Base-by-base conservation (phyloP, 78 protist genomes). In the Dictyostelium capitatum region DNA sequence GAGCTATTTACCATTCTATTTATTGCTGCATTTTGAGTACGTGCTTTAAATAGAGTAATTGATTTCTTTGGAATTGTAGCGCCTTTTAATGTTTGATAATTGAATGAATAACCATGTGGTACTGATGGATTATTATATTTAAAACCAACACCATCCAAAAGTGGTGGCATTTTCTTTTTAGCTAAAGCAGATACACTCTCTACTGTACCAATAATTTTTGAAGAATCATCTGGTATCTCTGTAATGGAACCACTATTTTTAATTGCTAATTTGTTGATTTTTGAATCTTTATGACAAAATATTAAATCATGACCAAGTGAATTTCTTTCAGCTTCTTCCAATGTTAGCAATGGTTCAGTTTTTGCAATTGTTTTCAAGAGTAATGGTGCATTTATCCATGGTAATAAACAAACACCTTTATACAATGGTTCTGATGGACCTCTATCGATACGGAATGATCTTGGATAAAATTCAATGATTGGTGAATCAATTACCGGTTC, bases 381-480 rank as follows among this genome's bases (percentile, higher is more conserved):
- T 12, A 92, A 64, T n/a, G 74, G 19, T 54, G 96, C 98, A 57
- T 98, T 98, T 37, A 98, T 98, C 65, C 98, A 98, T 32, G 99
- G 99, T 30, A 98, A 96, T 28, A 98, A 85, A 30, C 91, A 98
- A 30, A 98, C 97, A 54, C 96, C 99, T 47, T 94, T 89, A 97
- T 97, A 98, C 2, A 62, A 23, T 32, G 87, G 94, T 56, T 53
- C 50, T 20, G 62, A 2, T 41, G 92, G 92, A 47, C 73, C 82
- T 48, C 48, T 48, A 62, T 85, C 92, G 15, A 85, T 85, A 12
- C 10, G n/a, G 57, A 98, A 98, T n/a, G 96, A 85, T 6, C 28
- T 14, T 70, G 99, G 99, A 78, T 98, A 98, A 64, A 96, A 98
- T 65, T 98, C 97, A 17, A 79, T 23, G 37, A 98, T 97, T 19